A percentile compares a stretch with the other conserved stretches of the same genome.
Evolutionary conservation across 768 basidiomycete species (phyloP).

Genomic region (Dendrothele bispora): DNA sequence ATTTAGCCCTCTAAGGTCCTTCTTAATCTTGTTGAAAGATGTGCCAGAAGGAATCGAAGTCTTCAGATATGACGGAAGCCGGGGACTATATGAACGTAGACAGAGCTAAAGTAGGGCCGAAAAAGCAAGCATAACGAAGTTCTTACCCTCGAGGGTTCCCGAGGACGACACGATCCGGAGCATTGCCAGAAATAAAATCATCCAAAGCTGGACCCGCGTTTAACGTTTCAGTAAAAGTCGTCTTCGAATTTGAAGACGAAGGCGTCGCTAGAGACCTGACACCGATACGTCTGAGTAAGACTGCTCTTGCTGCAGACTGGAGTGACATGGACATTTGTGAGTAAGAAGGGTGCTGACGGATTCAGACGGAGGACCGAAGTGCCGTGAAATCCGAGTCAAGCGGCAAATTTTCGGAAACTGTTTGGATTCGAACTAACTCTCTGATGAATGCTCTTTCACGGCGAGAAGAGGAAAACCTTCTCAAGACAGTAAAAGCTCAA

Average conservation of each 20-base stretch:
- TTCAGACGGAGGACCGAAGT: not conserved
- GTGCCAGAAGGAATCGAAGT: constrained; percentile 88
- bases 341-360: not conserved
- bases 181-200: constrained; percentile 74
- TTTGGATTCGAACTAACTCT: constrained; percentile 12
- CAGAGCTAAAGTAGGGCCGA: constrained; percentile 50
- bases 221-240: constrained; percentile 52
- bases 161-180: constrained; percentile 60
- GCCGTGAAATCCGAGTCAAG: not conserved
- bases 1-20: constrained; percentile 86
- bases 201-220: constrained; percentile 72
- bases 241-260: constrained; percentile 35
- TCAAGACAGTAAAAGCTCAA: constrained; percentile 77
- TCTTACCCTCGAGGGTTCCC: constrained; percentile 70
- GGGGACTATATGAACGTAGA: constrained; percentile 51
- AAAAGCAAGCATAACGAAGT: constrained; percentile 37
- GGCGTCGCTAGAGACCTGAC: constrained; percentile 49
- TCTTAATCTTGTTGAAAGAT: constrained; percentile 92
- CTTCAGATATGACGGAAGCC: constrained; percentile 86
- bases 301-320: constrained; percentile 8
- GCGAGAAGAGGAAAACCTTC: constrained; percentile 82
- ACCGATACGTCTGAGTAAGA: constrained; percentile 19
- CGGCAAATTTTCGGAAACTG: not conserved
- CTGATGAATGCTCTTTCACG: constrained; percentile 83
- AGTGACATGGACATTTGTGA: constrained; percentile 5